Conservation (phyloP, 768 basidiomycete species). For the Leccinum disarticulatum region DNA sequence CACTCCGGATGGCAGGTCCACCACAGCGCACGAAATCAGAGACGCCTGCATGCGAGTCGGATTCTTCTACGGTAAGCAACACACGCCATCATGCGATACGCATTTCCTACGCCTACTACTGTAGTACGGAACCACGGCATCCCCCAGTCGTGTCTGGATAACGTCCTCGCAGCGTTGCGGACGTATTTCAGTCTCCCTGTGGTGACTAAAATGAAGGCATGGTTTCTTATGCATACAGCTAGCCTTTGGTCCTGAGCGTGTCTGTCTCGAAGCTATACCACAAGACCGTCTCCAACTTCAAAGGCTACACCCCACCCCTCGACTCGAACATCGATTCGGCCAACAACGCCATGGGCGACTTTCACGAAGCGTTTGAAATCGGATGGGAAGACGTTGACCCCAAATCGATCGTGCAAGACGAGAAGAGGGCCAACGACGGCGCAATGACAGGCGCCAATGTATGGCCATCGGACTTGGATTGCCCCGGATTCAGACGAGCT, state of each 20-base stretch:
- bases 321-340: constrained; percentile 71
- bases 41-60: constrained; percentile 81
- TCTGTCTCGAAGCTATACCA: constrained; percentile 57
- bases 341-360: constrained; percentile 67
- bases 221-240: background rate
- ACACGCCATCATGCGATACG: background rate
- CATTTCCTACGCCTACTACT: background rate
- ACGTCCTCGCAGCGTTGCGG: constrained; percentile 47
- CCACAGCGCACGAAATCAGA: constrained; percentile 57
- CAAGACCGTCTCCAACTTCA: constrained; percentile 67
- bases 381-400: constrained; percentile 59
- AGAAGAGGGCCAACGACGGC: constrained; percentile 42
- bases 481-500: constrained; percentile 58
- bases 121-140: constrained; percentile 79
- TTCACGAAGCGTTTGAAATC: constrained; percentile 90
- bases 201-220: constrained; percentile 67
- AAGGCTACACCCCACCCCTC: constrained; percentile 69
- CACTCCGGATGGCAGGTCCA: constrained; percentile 34
- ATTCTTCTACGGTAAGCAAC: constrained; percentile 71
- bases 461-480: constrained; percentile 63
- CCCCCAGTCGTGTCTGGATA: constrained; percentile 46
- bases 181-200: constrained; percentile 66
- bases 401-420: constrained; percentile 19
- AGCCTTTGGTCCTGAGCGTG: background rate
- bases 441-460: constrained; percentile 50